phyloP scores from a whole-genome alignment of 352 stramenopile species.

The Elongisporangium undulatum region DNA sequence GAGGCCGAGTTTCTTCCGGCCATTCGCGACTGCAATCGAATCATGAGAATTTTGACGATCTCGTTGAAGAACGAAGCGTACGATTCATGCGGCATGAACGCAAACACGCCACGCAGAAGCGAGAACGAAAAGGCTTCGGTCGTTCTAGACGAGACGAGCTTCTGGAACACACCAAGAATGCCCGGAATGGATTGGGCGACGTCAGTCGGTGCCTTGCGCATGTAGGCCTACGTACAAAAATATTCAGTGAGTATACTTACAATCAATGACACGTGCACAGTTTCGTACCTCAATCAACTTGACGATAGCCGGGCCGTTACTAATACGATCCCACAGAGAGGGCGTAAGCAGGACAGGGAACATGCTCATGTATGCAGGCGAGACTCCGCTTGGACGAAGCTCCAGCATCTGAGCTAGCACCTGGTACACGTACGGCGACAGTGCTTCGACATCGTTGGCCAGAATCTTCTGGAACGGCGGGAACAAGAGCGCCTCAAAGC shows the following conservation, averaged over 20 bases:
- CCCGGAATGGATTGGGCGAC: slow-evolving; percentile 78
- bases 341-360: slow-evolving; percentile 94
- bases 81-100: slow-evolving; percentile 72
- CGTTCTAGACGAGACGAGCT: slow-evolving; percentile 92
- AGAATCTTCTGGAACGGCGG: slow-evolving; percentile 97
- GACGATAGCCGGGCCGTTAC: slow-evolving; percentile 96
- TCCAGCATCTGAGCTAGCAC: slow-evolving; percentile 98
- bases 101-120: slow-evolving; percentile 88
- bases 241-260: neutral
- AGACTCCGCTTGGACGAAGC: slow-evolving; percentile 85
- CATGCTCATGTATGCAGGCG: slow-evolving; percentile 93
- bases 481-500: slow-evolving; percentile 96
- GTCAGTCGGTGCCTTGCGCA: slow-evolving; percentile 89
- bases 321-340: slow-evolving; percentile 93
- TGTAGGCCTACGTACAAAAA: slow-evolving; percentile 79
- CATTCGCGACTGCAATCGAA: slow-evolving; percentile 91
- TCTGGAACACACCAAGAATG: slow-evolving; percentile 98
- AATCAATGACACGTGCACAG: neutral
- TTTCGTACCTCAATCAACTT: slow-evolving; percentile 88
- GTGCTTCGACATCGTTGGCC: slow-evolving; percentile 93
- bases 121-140: slow-evolving; percentile 94
- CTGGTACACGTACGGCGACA: slow-evolving; percentile 99
- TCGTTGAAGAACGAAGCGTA: slow-evolving; percentile 85
- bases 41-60: slow-evolving; percentile 95
- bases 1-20: slow-evolving; percentile 76